Conservation (phyloP, 2,329 filamentous ascomycete genomes). For the Alternaria triticina region DNA sequence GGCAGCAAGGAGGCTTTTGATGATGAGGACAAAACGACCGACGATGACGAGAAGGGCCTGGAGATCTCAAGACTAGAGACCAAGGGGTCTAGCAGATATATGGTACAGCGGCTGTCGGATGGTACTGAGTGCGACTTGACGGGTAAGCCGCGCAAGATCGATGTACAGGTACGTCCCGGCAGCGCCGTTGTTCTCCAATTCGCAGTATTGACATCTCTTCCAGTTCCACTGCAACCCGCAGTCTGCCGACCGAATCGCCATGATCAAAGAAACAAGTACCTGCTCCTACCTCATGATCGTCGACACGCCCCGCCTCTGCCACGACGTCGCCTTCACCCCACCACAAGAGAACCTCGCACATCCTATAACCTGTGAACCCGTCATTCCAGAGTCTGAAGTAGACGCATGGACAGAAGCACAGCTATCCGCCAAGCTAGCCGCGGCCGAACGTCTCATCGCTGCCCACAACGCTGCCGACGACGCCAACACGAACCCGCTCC, state of each 20-base stretch:
- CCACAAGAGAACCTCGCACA: slow-evolving; percentile 79
- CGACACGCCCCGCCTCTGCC: slow-evolving; percentile 85
- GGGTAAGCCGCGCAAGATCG: slow-evolving; percentile 78
- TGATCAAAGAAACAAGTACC: slow-evolving; percentile 91
- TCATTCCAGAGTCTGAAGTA: slow-evolving; percentile 66
- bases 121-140: slow-evolving; percentile 89
- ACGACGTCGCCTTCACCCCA: slow-evolving; percentile 84
- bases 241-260: slow-evolving; percentile 77
- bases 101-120: slow-evolving; percentile 80
- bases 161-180: slow-evolving; percentile 66
- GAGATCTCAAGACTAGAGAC: slow-evolving; percentile 72
- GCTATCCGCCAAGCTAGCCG: slow-evolving; percentile 40
- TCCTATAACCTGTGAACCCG: slow-evolving; percentile 75
- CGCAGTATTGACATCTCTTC: slow-evolving; percentile 6
- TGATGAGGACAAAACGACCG: slow-evolving; percentile 34
- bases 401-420: slow-evolving; percentile 51
- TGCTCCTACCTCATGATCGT: slow-evolving; percentile 94
- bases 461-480: slow-evolving; percentile 21
- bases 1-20: slow-evolving; percentile 38
- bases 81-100: slow-evolving; percentile 82
- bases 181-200: slow-evolving; percentile 6
- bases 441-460: slow-evolving; percentile 34
- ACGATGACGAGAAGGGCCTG: slow-evolving; percentile 32
- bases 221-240: slow-evolving; percentile 79
- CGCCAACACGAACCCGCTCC: slow-evolving; percentile 41